These are phyloP conservation scores for Meripilus lineatus DNA, from an alignment of 1,284 basidiomycete species.

Conservation along the genomic window DNA sequence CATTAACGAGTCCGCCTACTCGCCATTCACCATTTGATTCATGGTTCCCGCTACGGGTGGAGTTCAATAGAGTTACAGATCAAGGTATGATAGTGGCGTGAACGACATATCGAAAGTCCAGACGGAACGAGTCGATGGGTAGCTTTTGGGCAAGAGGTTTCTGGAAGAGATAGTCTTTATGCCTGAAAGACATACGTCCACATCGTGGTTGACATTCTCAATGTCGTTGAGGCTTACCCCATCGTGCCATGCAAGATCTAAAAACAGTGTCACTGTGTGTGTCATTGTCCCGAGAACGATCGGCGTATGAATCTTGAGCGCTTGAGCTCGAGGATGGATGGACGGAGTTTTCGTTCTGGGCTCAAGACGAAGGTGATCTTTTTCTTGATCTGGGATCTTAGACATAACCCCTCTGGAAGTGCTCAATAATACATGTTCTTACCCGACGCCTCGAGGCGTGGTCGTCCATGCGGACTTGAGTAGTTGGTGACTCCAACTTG, in stretches of 20 bases:
- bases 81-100: background rate
- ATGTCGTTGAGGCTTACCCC: constrained; percentile 47
- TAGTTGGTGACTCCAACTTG: too few species aligned
- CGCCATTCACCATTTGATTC: constrained; percentile 67
- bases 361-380: too few species aligned
- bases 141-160: background rate
- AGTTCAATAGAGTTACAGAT: background rate
- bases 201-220: too few species aligned
- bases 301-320: too few species aligned
- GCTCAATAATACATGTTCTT: too few species aligned
- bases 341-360: too few species aligned
- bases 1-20: constrained; percentile 49
- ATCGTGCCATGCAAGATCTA: constrained; percentile 73
- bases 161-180: constrained; percentile 66
- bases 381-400: too few species aligned
- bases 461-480: too few species aligned
- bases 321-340: too few species aligned
- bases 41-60: constrained; percentile 55
- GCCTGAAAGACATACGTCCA: constrained; percentile 43
- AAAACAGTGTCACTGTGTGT: constrained; percentile 6
- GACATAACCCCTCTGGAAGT: too few species aligned
- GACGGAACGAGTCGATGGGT: constrained; percentile 1
- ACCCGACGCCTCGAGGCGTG: too few species aligned
- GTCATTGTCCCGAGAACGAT: too few species aligned
- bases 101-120: constrained; percentile 70